Conservation (phyloP, 2,329 filamentous ascomycete genomes). For the Pseudonectria foliicola region DNA sequence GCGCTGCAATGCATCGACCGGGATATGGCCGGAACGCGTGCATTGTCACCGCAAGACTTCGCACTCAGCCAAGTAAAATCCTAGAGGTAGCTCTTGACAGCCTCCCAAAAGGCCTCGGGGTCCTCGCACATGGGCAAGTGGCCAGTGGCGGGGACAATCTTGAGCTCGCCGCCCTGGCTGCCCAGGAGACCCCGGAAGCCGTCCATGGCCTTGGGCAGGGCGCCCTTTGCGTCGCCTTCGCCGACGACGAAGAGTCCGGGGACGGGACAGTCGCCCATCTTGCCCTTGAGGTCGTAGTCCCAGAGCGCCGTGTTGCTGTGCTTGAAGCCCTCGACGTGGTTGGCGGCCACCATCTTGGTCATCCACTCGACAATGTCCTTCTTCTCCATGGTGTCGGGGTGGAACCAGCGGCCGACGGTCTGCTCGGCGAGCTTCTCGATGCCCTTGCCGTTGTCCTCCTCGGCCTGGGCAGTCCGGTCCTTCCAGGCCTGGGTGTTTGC, state of each 20-base stretch:
- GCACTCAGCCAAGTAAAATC: not conserved
- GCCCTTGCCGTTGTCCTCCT: slow-evolving; percentile 48
- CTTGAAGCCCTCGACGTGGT: slow-evolving; percentile 63
- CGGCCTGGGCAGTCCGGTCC: slow-evolving; percentile 63
- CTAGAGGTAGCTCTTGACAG: slow-evolving; percentile 52
- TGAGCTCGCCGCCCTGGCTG: slow-evolving; percentile 47
- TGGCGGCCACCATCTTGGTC: slow-evolving; percentile 60
- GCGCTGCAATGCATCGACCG: too few relatives aligned
- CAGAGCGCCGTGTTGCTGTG: slow-evolving; percentile 64
- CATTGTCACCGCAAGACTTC: not conserved
- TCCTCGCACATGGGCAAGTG: slow-evolving; percentile 82
- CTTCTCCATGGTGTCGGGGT: slow-evolving; percentile 44
- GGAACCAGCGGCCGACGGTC: slow-evolving; percentile 76
- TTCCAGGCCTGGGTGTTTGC: slow-evolving; percentile 75
- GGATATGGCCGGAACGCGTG: not conserved
- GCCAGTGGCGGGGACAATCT: slow-evolving; percentile 61
- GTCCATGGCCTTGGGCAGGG: slow-evolving; percentile 72
- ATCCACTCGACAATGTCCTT: slow-evolving; percentile 46
- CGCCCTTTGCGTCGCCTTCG: slow-evolving; percentile 60
- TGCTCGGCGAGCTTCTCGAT: slow-evolving; percentile 60
- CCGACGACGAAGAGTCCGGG: slow-evolving; percentile 66
- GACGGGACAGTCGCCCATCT: slow-evolving; percentile 46
- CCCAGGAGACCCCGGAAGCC: slow-evolving; percentile 58
- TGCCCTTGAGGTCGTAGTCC: slow-evolving; percentile 58
- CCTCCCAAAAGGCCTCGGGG: slow-evolving; percentile 58